Conservation (phyloP, 352 stramenopile species). For the Phytophthora tentaculata region DNA sequence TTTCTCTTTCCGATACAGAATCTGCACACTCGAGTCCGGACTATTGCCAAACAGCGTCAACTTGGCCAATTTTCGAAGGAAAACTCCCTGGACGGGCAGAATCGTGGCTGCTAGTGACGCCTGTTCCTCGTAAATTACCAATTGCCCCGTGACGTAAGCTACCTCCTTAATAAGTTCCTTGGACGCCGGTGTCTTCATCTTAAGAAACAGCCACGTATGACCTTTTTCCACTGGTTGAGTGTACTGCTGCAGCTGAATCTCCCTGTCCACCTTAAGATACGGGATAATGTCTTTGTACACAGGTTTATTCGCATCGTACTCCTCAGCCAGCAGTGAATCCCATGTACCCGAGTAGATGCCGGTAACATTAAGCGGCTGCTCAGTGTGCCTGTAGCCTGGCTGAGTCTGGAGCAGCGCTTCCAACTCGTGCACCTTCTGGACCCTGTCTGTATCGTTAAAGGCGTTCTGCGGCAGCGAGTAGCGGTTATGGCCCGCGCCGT, state of each 20-base stretch:
- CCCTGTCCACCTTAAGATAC: slow-evolving; percentile 74
- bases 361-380: slow-evolving; percentile 67
- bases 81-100: slow-evolving; percentile 83
- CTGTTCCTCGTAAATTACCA: slow-evolving; percentile 87
- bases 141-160: slow-evolving; percentile 79
- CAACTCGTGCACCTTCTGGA: slow-evolving; percentile 56
- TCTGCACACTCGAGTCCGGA: slow-evolving; percentile 77
- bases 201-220: slow-evolving; percentile 82
- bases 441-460: slow-evolving; percentile 71
- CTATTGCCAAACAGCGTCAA: slow-evolving; percentile 88
- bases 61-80: slow-evolving; percentile 70
- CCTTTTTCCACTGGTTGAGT: slow-evolving; percentile 74
- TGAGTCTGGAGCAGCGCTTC: slow-evolving; percentile 55
- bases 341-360: slow-evolving; percentile 84
- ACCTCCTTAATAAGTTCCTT: slow-evolving; percentile 76
- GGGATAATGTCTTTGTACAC: slow-evolving; percentile 76
- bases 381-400: slow-evolving; percentile 48
- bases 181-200: slow-evolving; percentile 75
- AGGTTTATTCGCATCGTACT: slow-evolving; percentile 66
- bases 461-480: slow-evolving; percentile 49
- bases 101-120: slow-evolving; percentile 81
- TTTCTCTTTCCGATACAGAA: slow-evolving; percentile 71
- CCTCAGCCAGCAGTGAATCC: slow-evolving; percentile 58
- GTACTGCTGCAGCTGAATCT: slow-evolving; percentile 82
- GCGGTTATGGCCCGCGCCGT: slow-evolving; percentile 39